Evolutionary conservation across 179 eudicot species (phyloP).

Genomic region (Actinidia arguta): DNA sequence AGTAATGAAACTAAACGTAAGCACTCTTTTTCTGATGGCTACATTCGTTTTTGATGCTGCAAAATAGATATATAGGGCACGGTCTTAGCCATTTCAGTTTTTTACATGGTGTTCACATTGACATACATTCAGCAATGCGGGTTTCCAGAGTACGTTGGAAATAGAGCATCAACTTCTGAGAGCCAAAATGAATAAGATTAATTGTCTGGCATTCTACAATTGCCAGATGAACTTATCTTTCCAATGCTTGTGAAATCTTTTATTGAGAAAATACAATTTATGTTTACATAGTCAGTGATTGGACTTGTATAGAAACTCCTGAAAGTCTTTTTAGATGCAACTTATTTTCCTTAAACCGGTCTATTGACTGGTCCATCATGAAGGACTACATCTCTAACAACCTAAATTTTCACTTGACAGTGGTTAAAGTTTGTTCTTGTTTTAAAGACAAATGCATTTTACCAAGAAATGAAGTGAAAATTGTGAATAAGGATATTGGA

Average conservation of each 20-base stretch:
- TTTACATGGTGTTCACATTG: neutral
- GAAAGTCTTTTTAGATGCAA: slow-evolving; percentile 10
- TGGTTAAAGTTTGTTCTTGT: neutral
- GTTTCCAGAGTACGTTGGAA: neutral
- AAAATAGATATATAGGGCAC: no score
- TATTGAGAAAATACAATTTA: neutral
- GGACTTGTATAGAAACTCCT: neutral
- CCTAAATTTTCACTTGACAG: neutral
- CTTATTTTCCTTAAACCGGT: no score
- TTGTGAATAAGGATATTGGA: no score
- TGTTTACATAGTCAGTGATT: neutral
- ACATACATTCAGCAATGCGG: neutral
- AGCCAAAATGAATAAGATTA: neutral
- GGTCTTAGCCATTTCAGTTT: no score
- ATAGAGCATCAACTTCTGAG: neutral
- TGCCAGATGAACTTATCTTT: neutral
- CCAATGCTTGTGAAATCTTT: neutral
- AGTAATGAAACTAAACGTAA: neutral
- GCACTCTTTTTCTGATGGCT: slow-evolving; percentile 12
- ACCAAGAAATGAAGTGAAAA: neutral
- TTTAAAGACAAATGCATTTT: neutral
- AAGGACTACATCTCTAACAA: neutral
- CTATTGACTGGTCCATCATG: no score
- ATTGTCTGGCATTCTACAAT: neutral
- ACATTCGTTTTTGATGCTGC: neutral